Evolutionary conservation across 164 flowering plant genomes (phyloP).

Genomic region (Stephania japonica): DNA sequence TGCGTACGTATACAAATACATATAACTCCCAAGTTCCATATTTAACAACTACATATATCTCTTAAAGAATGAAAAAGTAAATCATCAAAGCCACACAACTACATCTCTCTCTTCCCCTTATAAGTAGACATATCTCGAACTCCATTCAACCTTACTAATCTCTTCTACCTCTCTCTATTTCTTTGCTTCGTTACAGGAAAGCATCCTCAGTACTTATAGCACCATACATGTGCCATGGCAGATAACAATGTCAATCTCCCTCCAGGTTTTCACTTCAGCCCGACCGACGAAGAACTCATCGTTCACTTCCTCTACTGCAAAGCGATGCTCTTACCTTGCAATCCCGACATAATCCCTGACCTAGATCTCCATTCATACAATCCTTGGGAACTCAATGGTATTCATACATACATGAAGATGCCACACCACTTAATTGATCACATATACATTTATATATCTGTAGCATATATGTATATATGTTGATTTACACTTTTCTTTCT

Average conservation of each 20-base stretch:
- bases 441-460: not conserved
- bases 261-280: conserved; percentile 9
- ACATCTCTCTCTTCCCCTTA: too few relatives aligned
- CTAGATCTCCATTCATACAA: conserved; percentile 63
- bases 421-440: too few relatives aligned
- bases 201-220: too few relatives aligned
- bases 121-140: too few relatives aligned
- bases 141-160: too few relatives aligned
- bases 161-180: too few relatives aligned
- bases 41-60: too few relatives aligned
- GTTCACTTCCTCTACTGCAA: conserved; percentile 8
- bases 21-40: too few relatives aligned
- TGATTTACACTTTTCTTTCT: not conserved
- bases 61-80: too few relatives aligned
- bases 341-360: conserved; percentile 79
- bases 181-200: too few relatives aligned
- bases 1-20: too few relatives aligned
- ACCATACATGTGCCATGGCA: not conserved
- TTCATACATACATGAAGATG: not conserved
- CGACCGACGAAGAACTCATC: conserved; percentile 11
- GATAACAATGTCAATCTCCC: conserved; percentile 10
- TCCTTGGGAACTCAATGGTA: conserved; percentile 93
- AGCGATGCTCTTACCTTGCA: conserved; percentile 19
- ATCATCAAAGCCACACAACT: too few relatives aligned
- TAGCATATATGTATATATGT: not conserved